These are phyloP conservation scores for Quillaja saponaria DNA, from an alignment of 306 rosid genomes.

Conservation along the genomic window DNA sequence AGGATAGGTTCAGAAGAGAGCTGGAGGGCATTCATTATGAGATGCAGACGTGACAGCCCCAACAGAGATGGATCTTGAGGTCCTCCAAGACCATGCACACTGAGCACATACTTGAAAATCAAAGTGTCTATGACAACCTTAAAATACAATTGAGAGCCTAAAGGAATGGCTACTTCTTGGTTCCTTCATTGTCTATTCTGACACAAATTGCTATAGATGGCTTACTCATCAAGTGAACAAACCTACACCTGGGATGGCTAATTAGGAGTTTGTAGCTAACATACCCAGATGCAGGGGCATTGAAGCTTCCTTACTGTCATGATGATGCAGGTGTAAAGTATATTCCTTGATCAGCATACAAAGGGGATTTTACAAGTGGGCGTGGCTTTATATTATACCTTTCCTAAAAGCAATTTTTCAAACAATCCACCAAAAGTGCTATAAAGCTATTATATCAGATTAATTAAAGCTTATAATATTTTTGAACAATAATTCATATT, in stretches of 20 bases:
- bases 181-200: slow-evolving; percentile 37
- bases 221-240: slow-evolving; percentile 42
- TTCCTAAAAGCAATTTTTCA: too few species aligned
- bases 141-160: slow-evolving; percentile 34
- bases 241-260: slow-evolving; percentile 63
- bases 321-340: slow-evolving; percentile 65
- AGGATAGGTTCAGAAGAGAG: slow-evolving; percentile 76
- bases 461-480: too few species aligned
- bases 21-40: slow-evolving; percentile 80
- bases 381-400: too few species aligned
- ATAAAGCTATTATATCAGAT: too few species aligned
- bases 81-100: slow-evolving; percentile 65
- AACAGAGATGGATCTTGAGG: slow-evolving; percentile 83
- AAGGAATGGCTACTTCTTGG: slow-evolving; percentile 28
- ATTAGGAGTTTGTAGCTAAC: slow-evolving; percentile 48
- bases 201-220: slow-evolving; percentile 21
- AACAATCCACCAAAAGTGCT: too few species aligned
- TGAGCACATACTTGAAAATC: slow-evolving; percentile 37
- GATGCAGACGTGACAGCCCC: slow-evolving; percentile 88
- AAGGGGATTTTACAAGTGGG: too few species aligned
- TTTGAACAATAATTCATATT: neutral
- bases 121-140: slow-evolving; percentile 35
- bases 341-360: too few species aligned
- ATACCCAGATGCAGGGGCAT: slow-evolving; percentile 42
- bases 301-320: slow-evolving; percentile 54